phyloP scores from a whole-genome alignment of 345 rosid genomes.

The Rhodomyrtus tomentosa region DNA sequence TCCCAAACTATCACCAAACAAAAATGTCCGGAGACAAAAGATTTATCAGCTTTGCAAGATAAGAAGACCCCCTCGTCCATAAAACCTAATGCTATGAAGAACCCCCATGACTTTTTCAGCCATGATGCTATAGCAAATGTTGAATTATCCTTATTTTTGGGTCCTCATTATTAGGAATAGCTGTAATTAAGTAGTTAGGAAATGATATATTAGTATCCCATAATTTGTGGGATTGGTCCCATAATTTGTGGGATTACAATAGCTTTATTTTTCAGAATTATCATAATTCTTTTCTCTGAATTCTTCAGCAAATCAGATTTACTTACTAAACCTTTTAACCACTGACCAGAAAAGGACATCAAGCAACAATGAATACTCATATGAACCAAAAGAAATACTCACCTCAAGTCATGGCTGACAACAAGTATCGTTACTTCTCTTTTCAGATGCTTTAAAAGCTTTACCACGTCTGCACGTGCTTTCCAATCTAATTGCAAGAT shows the following conservation, averaged over 20 bases:
- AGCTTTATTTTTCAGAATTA: too few species aligned
- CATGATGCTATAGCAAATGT: background rate
- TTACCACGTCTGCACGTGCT: slow-evolving; percentile 82
- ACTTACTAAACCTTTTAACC: background rate
- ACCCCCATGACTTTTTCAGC: background rate
- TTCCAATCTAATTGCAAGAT: slow-evolving; percentile 58
- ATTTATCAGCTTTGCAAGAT: background rate
- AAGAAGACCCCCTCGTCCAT: background rate
- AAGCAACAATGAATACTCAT: background rate
- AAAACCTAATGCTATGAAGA: background rate
- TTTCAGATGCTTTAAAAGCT: slow-evolving; percentile 80
- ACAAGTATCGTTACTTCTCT: slow-evolving; percentile 73
- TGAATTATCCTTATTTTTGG: too few species aligned
- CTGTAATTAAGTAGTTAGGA: too few species aligned
- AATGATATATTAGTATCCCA: too few species aligned
- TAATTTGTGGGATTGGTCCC: too few species aligned
- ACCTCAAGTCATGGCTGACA: slow-evolving; percentile 94
- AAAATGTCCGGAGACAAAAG: background rate
- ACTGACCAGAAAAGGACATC: background rate
- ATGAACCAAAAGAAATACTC: slow-evolving; percentile 13
- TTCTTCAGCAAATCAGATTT: too few species aligned
- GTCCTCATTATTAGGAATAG: too few species aligned
- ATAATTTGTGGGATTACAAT: too few species aligned
- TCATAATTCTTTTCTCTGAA: too few species aligned
- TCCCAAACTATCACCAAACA: background rate